Conservation (phyloP, 208 protist species). For the Trypanosoma cruzi region DNA sequence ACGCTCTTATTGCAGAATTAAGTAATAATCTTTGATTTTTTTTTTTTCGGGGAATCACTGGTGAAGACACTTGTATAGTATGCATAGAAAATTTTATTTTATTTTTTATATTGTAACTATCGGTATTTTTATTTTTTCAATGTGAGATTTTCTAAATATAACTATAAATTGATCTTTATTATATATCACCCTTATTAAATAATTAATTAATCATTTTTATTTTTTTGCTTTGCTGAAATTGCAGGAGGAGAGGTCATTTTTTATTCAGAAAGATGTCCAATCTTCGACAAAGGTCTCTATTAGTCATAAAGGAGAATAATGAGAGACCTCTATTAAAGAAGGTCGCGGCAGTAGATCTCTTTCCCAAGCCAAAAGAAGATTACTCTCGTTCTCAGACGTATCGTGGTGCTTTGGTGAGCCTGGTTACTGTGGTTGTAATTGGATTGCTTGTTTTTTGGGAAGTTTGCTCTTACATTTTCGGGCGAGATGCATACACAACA, state of each 20-base stretch:
- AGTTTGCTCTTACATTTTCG: conserved; percentile 39
- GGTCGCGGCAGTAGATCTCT: conserved; percentile 54
- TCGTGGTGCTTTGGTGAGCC: conserved; percentile 49
- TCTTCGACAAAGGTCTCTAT: conserved; percentile 21
- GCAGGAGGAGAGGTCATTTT: not conserved
- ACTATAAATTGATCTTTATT: no score
- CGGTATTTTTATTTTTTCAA: conserved; percentile 6
- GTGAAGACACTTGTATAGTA: not conserved
- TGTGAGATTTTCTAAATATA: not conserved
- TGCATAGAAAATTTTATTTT: not conserved
- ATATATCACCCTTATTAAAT: conserved; percentile 6
- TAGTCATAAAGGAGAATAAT: not conserved
- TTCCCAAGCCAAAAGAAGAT: conserved; percentile 71
- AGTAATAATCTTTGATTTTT: conserved; percentile 5
- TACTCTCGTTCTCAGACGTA: conserved; percentile 55
- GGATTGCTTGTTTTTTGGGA: conserved; percentile 59
- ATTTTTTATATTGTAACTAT: conserved; percentile 3
- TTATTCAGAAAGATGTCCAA: conserved; percentile 19
- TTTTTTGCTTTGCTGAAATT: not conserved
- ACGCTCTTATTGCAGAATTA: conserved; percentile 25
- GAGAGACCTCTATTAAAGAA: conserved; percentile 13
- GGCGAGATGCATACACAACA: conserved; percentile 61
- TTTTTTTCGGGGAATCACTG: not conserved
- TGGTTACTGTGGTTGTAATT: conserved; percentile 45
- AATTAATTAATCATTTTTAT: not conserved